Conservation (phyloP, 2,329 filamentous ascomycete genomes). For the Diaporthe australafricana region DNA sequence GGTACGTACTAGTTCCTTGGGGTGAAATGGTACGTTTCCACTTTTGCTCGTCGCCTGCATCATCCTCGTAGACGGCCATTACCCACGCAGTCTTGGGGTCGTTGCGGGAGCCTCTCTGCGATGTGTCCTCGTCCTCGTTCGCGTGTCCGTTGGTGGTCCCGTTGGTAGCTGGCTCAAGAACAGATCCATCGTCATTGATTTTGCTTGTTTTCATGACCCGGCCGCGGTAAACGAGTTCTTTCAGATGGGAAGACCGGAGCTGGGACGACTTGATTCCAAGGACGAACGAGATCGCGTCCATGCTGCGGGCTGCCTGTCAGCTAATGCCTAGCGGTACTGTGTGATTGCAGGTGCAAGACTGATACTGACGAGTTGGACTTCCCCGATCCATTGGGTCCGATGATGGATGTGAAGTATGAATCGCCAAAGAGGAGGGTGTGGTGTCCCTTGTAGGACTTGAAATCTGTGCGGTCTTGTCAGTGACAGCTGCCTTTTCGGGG, state of each 20-base stretch:
- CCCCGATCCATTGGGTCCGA: conserved; percentile 98
- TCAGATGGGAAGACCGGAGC: conserved; percentile 90
- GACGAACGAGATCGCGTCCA: conserved; percentile 99
- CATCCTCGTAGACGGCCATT: conserved; percentile 98
- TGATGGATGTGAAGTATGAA: conserved; percentile 99
- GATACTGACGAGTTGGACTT: conserved; percentile 92
- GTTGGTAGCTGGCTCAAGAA: conserved; percentile 66
- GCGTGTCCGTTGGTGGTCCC: conserved; percentile 72
- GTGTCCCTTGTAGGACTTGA: conserved; percentile 99
- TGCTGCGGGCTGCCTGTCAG: conserved; percentile 64
- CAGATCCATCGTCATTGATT: conserved; percentile 91
- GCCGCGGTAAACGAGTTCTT: conserved; percentile 95
- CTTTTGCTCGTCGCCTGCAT: conserved; percentile 91
- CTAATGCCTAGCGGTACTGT: conserved; percentile 15
- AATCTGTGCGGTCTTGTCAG: conserved; percentile 70
- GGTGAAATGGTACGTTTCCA: conserved; percentile 97
- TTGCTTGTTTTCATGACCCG: conserved; percentile 92
- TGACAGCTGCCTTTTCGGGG: conserved; percentile 4
- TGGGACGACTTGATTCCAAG: conserved; percentile 99
- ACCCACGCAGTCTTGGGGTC: conserved; percentile 98
- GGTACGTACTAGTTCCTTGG: conserved; percentile 90
- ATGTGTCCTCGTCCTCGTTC: conserved; percentile 68
- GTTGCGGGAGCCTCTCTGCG: conserved; percentile 74
- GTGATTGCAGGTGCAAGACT: conserved; percentile 29
- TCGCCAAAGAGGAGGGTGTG: conserved; percentile 95